Evolutionary conservation across 1,284 basidiomycete species (phyloP).

Genomic region (Apiotrichum laibachii): DNA sequence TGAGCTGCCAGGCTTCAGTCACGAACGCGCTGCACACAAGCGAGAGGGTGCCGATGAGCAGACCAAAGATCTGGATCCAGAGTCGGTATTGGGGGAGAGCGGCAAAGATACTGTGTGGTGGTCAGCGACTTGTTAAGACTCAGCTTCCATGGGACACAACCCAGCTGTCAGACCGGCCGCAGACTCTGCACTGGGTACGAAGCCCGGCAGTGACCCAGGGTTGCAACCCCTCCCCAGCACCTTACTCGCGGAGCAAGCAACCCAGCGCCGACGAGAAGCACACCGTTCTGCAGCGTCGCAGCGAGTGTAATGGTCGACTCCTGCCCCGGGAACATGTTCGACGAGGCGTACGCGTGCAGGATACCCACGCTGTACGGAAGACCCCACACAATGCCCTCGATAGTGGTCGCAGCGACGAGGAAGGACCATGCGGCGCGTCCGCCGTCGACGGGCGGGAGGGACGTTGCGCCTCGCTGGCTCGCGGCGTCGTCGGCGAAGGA

Average conservation of each 20-base stretch:
- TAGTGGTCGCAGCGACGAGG: conserved; percentile 37
- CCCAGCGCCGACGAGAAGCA: conserved; percentile 45
- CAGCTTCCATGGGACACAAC: too few species aligned
- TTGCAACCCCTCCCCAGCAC: too few species aligned
- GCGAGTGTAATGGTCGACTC: conserved; percentile 41
- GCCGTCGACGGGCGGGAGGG: conserved; percentile 41
- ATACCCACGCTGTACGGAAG: conserved; percentile 46
- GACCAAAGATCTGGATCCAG: conserved; percentile 27
- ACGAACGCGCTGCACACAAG: conserved; percentile 38
- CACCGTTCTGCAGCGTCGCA: conserved; percentile 46
- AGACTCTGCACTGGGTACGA: too few species aligned
- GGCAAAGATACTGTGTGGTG: conserved; percentile 24
- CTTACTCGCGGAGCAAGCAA: conserved; percentile 41
- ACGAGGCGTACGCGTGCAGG: conserved; percentile 45
- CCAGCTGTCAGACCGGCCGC: too few species aligned
- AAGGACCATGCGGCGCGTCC: conserved; percentile 46
- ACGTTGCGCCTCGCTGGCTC: conserved; percentile 7
- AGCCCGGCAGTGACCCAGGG: too few species aligned
- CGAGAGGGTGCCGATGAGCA: conserved; percentile 23
- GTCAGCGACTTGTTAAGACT: neutral
- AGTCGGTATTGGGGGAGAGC: conserved; percentile 28
- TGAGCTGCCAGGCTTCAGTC: conserved; percentile 39
- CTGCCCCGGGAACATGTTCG: conserved; percentile 31
- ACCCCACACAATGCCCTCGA: conserved; percentile 47
- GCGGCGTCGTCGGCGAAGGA: too few species aligned